Percentiles rank a stretch among this genome's conserved stretches.
Conservation (phyloP, 169 alveolate species). For the Cryptosporidium xiaoi region DNA sequence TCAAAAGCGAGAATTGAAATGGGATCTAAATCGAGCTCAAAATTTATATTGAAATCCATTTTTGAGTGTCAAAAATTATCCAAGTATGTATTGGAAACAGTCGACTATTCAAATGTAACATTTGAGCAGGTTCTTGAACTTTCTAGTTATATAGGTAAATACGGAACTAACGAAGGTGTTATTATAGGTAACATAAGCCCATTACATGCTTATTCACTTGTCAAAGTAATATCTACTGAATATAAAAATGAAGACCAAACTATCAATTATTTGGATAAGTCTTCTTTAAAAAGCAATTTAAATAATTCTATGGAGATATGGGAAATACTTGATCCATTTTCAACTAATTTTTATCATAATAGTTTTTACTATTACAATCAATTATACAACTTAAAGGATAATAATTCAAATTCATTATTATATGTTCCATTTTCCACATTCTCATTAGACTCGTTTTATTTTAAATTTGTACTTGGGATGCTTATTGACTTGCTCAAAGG, state of each 20-base stretch:
- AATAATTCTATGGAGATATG: constrained; percentile 10
- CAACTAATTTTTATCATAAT: too few species aligned
- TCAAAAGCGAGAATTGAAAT: neutral
- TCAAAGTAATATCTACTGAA: neutral
- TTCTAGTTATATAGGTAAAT: neutral
- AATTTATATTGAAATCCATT: neutral
- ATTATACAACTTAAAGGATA: neutral
- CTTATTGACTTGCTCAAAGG: neutral
- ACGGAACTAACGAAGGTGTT: constrained; percentile 43
- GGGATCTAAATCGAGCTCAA: neutral
- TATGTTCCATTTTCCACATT: constrained; percentile 42
- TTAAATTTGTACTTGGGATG: constrained; percentile 4
- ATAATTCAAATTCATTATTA: constrained; percentile 25
- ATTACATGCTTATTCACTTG: constrained; percentile 15
- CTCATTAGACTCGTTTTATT: neutral
- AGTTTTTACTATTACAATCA: constrained; percentile 6
- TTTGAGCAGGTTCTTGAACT: constrained; percentile 31
- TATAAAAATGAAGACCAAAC: neutral
- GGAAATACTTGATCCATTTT: constrained; percentile 31
- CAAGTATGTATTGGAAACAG: neutral
- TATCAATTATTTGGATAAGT: neutral
- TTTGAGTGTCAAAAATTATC: constrained; percentile 17
- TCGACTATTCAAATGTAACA: constrained; percentile 1
- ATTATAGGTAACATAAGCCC: constrained; percentile 43
- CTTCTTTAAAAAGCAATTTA: neutral